Evolutionary conservation across 441 rosid genomes (phyloP), one percentile per base, ranked within the genome.

Genomic region (Pelargonium myrrhifolium): DNA sequence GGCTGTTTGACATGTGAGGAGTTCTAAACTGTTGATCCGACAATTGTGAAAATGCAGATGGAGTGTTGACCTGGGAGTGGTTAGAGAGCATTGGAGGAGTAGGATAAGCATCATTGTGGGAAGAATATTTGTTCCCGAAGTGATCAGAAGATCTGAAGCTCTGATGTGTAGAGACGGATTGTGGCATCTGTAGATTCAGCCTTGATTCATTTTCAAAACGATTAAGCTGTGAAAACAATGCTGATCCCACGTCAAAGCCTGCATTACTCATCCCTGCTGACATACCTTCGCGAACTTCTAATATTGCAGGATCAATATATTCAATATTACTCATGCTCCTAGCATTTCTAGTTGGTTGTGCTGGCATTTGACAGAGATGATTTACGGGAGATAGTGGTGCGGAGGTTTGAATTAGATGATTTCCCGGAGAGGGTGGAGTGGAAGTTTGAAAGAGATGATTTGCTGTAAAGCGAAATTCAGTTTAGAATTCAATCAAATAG

Each of bases 291-390:
- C 87, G 84, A 71, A 80, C 81, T 22, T 81, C 79, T 69, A 81
- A 62, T 68, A 83, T 83, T 6, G 87, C 85, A 74, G 87, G 84
- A 80, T 81, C 86, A 65, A 75, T 55, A 47, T 72, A 74, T 59
- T 76, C 78, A 71, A 75, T 73, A 71, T 83, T 84, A 24, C 70
- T 74, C 14, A 72, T 55, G 58, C 61, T 3, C 51, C 74, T 77
- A 31, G 53, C 15, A 20, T 58, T 74, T 60, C 80, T 73, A 67
- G 49, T 4, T 14, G 65, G 74, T 45, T 61, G 74, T 21, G 78
- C 70, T 63, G 79, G 28, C 1, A 66, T 62, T 60, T 58, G 73
- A 37, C 6, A 37, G 40, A 37, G 40, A 37, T 37, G 40, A 37
- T 37, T 37, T 37, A 5, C 40, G 40, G 40, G 40, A 37, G 9